Base-by-base conservation (phyloP, 768 basidiomycete genomes). In the Hydnomerulius pinastri region DNA sequence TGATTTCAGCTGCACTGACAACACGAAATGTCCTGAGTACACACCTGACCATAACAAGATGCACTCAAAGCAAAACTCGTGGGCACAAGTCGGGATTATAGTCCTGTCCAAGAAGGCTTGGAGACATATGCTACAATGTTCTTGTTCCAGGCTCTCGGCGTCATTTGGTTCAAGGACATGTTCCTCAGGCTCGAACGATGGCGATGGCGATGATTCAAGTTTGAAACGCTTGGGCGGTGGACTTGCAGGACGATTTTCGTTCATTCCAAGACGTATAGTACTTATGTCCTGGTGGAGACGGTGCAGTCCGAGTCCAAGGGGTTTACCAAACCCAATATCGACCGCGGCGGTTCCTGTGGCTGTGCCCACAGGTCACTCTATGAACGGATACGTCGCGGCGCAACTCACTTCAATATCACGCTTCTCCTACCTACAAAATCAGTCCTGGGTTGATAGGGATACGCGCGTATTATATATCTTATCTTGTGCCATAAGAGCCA, bases 11-110 rank as follows among this genome's bases (percentile, higher is more conserved):
- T n/a, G 38, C 23, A 2, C 6, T 23, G 4, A 18, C 7, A 38
- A 18, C 32, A 24, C 21, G 24, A 29, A 29, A 35, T 37, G 6
- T 8, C 27, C 9, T 13, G 11, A 21, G 18, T n/a, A 71, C 79
- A 57, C 52, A 90, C 90, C 86, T 46, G 88, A 80, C 94, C 93
- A 96, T 1, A 93, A 70, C 40, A 87, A 72, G 20, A 97, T 76
- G 65, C 94, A 98, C 48, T 91, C 89, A 57, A 96, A 96, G 61
- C 94, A 98, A 62, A 95, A 95, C 62, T 90, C 88, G 73, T 98
- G 94, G 2, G 90, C 88, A 67, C 94, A 97, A 7, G 75, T 77
- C 1, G 92, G 90, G 21, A 96, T 74, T 32, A 95, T 78, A 0
- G 93, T 88, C 38, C 88, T 75, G 71, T 97, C 92, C 12, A 77